Conservation (phyloP, 768 basidiomycete genomes). For the Suillus bovinus region DNA sequence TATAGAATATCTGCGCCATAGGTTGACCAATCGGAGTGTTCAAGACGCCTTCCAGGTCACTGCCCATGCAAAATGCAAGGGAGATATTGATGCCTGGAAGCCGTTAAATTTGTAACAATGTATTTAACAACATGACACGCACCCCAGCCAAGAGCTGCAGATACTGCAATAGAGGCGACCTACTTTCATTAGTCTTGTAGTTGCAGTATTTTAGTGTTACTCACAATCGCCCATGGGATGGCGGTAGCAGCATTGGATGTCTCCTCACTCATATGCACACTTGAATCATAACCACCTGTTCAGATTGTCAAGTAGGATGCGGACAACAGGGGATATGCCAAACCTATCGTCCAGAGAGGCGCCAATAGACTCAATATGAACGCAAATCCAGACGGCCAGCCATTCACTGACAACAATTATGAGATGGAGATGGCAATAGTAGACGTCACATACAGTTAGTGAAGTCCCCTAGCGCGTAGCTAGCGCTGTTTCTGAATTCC, state of each 20-base stretch:
- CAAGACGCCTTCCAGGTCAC: constrained; percentile 40
- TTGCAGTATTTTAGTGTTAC: constrained; percentile 5
- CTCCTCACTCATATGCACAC: constrained; percentile 71
- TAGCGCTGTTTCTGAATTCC: constrained; percentile 38
- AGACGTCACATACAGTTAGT: constrained; percentile 29
- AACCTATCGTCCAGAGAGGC: constrained; percentile 39
- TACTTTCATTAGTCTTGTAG: constrained; percentile 35
- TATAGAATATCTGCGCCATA: constrained; percentile 38
- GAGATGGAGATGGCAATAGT: constrained; percentile 13
- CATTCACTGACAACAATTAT: constrained; percentile 25
- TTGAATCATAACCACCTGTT: constrained; percentile 46
- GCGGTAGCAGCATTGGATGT: constrained; percentile 67
- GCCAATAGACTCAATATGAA: constrained; percentile 42
- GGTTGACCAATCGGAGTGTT: constrained; percentile 52
- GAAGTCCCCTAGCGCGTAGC: constrained; percentile 40
- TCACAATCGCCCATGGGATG: constrained; percentile 68
- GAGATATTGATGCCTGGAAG: constrained; percentile 52
- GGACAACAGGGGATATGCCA: neutral
- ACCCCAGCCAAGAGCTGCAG: constrained; percentile 64
- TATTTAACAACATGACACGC: constrained; percentile 14
- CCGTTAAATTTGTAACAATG: neutral
- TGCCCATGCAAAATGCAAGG: constrained; percentile 64
- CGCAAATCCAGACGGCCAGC: constrained; percentile 47
- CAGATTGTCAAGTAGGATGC: constrained; percentile 25
- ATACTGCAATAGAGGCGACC: constrained; percentile 50